Base-by-base conservation (phyloP, 441 rosid species). In the Bruguiera hainesii region DNA sequence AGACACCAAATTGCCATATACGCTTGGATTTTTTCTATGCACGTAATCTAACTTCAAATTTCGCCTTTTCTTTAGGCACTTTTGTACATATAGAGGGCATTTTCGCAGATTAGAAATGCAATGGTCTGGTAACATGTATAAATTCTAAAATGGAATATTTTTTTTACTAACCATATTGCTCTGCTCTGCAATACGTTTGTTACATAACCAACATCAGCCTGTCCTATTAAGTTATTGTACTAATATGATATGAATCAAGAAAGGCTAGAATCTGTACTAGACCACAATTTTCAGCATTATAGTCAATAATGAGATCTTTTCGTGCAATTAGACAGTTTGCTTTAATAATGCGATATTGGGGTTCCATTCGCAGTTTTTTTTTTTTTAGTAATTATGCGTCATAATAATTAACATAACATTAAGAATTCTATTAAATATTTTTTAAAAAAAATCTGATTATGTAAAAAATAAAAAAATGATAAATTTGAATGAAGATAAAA, bases 1-100 rank as follows among this genome's bases (percentile, higher is more conserved):
- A 63, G 66, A 63, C 33, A 65, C 70, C 65, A 58, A 21, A 72
- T 68, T 58, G 19, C 9, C 37, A 7, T 33, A 5, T 0, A 33
- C 8, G 37, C 37, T 7, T 33, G 53, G 51, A 61, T 51, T 21
- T 23, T 23, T 29, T 7, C 56, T 19, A 57, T 39, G 26, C 56
- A 0, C 35, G 35, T 6, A 31, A 31, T 31, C 37, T 6, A 7
- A 33, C 37, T 33, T 33, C 37, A 33, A 7, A 6, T 33, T 33
- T 33, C 37, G 1, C 9, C 9, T 33, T 7, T 33, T 33, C 37
- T 33, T 33, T 7, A 1, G 0, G 37, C 37, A 33, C 37, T 7
- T 33, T 6, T 7, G 48, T 39, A 39, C 15, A 39, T 11, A 10
- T 11, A 11, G 48, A 39, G 48, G 13, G 16, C 48, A 11, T 39